Base-by-base conservation (phyloP, 2,329 filamentous ascomycete species). In the Aschersonia sp. region DNA sequence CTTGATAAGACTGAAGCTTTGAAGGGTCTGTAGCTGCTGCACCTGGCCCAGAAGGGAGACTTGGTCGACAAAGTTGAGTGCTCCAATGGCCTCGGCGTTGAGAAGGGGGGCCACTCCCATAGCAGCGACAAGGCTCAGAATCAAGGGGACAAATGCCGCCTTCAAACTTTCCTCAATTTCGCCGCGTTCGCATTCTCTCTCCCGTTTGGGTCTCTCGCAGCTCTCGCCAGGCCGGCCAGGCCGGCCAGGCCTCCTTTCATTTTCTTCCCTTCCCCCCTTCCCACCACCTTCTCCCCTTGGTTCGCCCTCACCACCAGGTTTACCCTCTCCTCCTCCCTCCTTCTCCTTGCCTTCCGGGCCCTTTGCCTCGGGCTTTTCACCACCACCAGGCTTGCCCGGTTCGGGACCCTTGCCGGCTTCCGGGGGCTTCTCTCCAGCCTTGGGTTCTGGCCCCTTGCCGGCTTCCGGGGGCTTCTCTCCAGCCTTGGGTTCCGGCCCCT, bases 61-160 rank as follows among this genome's bases (percentile, higher is more conserved):
- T 45, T 58, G 52, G 47, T 59, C 50, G 54, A 55, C 55, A 29
- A 62, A 46, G 48, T 56, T 56, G 43, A 64, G 58, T 47, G 48
- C 43, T 51, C 53, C 50, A 45, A 64, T 47, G 50, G 50, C 45
- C 53, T 57, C 54, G 47, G 58, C 47, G 52, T 57, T 54, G 48
- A 62, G 47, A 47, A 58, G 48, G 28, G 52, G 48, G 31, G 55
- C 52, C 40, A 64, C 51, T 44, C 59, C 58, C 49, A 65, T 56
- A 50, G 53, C 51, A 49, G 52, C 53, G 48, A 63, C 54, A 29
- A 62, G 54, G 40, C 52, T 51, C 40, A 51, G 35, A 43, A 59
- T 56, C 48, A 48, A 50, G 46, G 52, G 42, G 38, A 51, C 45
- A 29, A 61, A 51, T 29, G 46, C 28, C 4, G 40, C 46, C 43